Percentiles rank a stretch among this genome's conserved stretches.
Evolutionary conservation across 1,139 yeast species (phyloP).

Genomic region (Taphrina populina): DNA sequence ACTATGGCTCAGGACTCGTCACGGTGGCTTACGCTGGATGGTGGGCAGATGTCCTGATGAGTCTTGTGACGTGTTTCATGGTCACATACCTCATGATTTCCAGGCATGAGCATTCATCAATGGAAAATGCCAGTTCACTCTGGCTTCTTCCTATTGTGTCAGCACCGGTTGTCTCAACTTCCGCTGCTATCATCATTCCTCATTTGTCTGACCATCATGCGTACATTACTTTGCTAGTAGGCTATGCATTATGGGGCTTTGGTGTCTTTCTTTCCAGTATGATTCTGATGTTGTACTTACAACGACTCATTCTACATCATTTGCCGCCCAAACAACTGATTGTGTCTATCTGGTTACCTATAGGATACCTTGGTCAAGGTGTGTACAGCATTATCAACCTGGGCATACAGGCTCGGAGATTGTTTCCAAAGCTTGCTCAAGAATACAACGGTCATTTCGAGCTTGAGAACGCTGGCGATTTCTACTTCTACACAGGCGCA

Average conservation of each 20-base stretch:
- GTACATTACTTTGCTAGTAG: constrained; percentile 17
- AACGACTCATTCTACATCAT: constrained; percentile 28
- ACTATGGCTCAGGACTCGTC: constrained; percentile 12
- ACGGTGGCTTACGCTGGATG: constrained; percentile 12
- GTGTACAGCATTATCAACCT: constrained; percentile 24
- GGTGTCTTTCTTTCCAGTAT: constrained; percentile 30
- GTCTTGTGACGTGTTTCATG: constrained; percentile 12
- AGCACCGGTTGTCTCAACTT: constrained; percentile 25
- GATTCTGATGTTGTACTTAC: constrained; percentile 26
- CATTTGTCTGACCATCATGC: constrained; percentile 15
- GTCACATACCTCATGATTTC: constrained; percentile 33
- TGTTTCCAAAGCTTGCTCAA: constrained; percentile 14
- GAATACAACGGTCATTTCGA: not conserved
- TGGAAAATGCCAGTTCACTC: constrained; percentile 22
- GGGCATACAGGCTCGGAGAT: constrained; percentile 2
- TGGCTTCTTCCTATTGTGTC: constrained; percentile 32
- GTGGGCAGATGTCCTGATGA: constrained; percentile 28
- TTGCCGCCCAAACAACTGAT: constrained; percentile 31
- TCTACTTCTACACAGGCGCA: constrained; percentile 13
- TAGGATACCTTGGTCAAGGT: constrained; percentile 28
- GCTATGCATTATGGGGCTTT: constrained; percentile 27
- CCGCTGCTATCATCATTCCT: constrained; percentile 27
- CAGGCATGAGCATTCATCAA: constrained; percentile 20
- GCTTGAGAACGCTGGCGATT: constrained; percentile 14
- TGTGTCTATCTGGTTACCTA: constrained; percentile 28